Conservation (phyloP, 805 yeast species). For the Hanseniaspora occidentalis region DNA sequence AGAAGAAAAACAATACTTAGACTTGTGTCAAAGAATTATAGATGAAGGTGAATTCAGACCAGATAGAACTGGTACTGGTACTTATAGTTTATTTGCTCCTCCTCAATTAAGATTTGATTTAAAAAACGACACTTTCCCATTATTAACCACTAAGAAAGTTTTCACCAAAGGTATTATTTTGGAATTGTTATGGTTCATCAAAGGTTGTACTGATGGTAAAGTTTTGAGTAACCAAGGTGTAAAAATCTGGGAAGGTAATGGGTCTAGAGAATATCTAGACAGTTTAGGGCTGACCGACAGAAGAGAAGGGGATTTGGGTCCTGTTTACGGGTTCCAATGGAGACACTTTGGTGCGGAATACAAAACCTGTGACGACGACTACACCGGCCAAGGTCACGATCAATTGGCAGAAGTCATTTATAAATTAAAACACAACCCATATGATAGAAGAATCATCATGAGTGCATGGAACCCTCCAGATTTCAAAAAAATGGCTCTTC, state of each 20-base stretch:
- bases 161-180: slow-evolving; percentile 80
- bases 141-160: slow-evolving; percentile 86
- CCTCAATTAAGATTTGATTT: slow-evolving; percentile 84
- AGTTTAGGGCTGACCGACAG: slow-evolving; percentile 66
- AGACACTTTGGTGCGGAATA: slow-evolving; percentile 97
- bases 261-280: slow-evolving; percentile 83
- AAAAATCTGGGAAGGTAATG: slow-evolving; percentile 99
- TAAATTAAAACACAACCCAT: slow-evolving; percentile 76
- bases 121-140: slow-evolving; percentile 63
- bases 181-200: slow-evolving; percentile 86
- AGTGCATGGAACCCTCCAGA: slow-evolving; percentile 99
- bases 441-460: slow-evolving; percentile 86
- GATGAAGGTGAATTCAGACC: slow-evolving; percentile 81
- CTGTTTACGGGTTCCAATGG: slow-evolving; percentile 99
- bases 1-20: slow-evolving; percentile 81
- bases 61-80: slow-evolving; percentile 97
- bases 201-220: slow-evolving; percentile 83
- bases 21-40: slow-evolving; percentile 65
- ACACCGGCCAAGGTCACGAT: slow-evolving; percentile 79
- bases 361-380: slow-evolving; percentile 74
- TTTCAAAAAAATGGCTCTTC: slow-evolving; percentile 86
- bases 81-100: slow-evolving; percentile 83
- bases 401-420: slow-evolving; percentile 73
- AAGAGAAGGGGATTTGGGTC: slow-evolving; percentile 91
- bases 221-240: slow-evolving; percentile 70